Base-by-base conservation (phyloP, 2,329 filamentous ascomycete species). In the Laburnicola sp. region DNA sequence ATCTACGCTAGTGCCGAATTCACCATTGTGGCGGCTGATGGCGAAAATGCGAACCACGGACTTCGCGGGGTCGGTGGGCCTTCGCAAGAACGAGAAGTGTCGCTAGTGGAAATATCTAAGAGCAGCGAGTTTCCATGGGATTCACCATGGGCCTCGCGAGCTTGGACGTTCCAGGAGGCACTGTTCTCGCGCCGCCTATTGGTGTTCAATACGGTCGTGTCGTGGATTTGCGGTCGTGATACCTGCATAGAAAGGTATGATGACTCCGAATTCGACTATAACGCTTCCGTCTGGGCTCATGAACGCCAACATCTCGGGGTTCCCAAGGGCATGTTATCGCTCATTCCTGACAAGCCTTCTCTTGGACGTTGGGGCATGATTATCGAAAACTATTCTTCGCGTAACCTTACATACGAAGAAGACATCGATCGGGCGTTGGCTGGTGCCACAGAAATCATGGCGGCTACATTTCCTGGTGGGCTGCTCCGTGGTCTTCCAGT, bases 401-500 rank as follows among this genome's bases (percentile, higher is more conserved):
- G 45, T 22, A 30, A 49, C 10, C 28, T 55, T 4, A 51, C 41
- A 11, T 46, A 37, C 27, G 40, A 48, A 11, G 9, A 41, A 22
- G 52, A 55, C 26, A 25, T 10, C 8, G 6, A 3, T 21, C 7
- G 28, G 10, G 60, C 60, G 5, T 57, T 63, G 26, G 26, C 48
- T 6, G 60, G 51, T 2, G 50, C 56, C 1, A 44, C 45, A 2
- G 45, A 51, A 16, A 47, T 48, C 4, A 39, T 61, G 35, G 23
- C 30, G 2, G 25, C 34, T 6, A 37, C 44, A 6, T 57, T 63
- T 27, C 39, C 40, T 2, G 45, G 45, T 6, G 57, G 58, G 0
- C 47, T 62, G 16, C 27, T 54, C 25, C 50, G 46, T 9, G 57
- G 60, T 6, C 40, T 62, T 4, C 60, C 60, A 2, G 41, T 51